phyloP scores from a whole-genome alignment of 441 rosid genomes.

The Dalechampia spathulata region DNA sequence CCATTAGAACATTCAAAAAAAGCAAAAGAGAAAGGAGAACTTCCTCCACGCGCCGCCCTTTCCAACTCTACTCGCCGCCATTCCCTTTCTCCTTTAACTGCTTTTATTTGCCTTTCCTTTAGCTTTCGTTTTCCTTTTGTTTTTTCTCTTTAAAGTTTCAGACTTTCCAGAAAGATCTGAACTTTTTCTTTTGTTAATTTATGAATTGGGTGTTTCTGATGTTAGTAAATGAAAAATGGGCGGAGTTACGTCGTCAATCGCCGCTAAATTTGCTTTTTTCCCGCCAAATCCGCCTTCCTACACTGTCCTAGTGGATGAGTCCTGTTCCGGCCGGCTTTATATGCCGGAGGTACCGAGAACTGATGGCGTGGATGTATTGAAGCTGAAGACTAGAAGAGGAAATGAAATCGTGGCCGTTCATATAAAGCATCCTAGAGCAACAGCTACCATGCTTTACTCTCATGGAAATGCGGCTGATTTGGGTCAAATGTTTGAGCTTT shows the following conservation, averaged over 20 bases:
- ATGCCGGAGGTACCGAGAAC: constrained; percentile 58
- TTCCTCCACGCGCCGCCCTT: constrained; percentile 10
- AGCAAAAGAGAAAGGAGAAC: too few species aligned
- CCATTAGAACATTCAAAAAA: neutral
- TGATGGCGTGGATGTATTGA: constrained; percentile 57
- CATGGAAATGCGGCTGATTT: constrained; percentile 98
- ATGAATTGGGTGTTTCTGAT: constrained; percentile 38
- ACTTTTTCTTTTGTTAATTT: constrained; percentile 11
- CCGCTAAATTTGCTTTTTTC: constrained; percentile 91
- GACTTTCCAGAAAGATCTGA: constrained; percentile 18
- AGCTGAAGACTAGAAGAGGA: constrained; percentile 64
- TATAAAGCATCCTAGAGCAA: constrained; percentile 59
- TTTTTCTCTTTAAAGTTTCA: neutral
- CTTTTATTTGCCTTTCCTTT: neutral
- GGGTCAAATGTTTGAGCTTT: constrained; percentile 85
- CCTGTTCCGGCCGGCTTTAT: constrained; percentile 34
- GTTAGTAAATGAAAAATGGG: constrained; percentile 56
- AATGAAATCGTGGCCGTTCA: constrained; percentile 77
- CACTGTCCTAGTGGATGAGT: constrained; percentile 40
- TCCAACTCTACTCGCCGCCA: constrained; percentile 6
- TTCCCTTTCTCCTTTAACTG: neutral
- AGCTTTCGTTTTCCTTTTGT: neutral
- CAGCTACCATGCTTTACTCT: constrained; percentile 69
- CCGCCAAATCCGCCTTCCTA: constrained; percentile 96
- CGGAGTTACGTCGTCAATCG: constrained; percentile 79